Evolutionary conservation across 371 early-diverging fungal genomes (phyloP).

Genomic region (Syncephalastrum sp.): DNA sequence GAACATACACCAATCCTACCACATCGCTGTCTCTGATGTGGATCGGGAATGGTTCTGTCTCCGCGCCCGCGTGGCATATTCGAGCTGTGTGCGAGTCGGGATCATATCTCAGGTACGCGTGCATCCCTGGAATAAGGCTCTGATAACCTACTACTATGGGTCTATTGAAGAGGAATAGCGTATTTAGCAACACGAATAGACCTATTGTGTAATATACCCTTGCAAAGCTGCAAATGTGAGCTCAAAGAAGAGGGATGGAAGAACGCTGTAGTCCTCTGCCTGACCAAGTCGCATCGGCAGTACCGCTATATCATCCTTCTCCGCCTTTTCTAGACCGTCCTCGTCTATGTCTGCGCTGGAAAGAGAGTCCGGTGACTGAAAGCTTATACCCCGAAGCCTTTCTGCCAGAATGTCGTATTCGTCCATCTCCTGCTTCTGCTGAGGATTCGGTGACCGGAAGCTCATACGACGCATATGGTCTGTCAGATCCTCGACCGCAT

Average conservation of each 20-base stretch:
- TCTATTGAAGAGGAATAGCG: no score
- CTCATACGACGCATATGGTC: no score
- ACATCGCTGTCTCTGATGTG: constrained; percentile 27
- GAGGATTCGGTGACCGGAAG: neutral
- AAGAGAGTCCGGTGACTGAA: no score
- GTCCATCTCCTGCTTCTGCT: neutral
- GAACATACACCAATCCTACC: constrained; percentile 27
- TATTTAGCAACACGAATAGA: no score
- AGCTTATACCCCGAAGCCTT: no score
- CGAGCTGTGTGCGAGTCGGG: neutral
- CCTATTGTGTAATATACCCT: constrained; percentile 10
- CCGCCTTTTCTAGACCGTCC: neutral
- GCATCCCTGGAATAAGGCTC: no score
- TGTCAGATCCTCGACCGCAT: no score
- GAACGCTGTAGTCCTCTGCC: constrained; percentile 6
- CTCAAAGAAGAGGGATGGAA: constrained; percentile 41
- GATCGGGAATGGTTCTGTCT: constrained; percentile 21
- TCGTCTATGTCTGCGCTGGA: no score
- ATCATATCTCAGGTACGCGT: no score
- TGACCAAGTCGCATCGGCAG: neutral
- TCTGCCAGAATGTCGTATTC: no score
- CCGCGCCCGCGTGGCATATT: constrained; percentile 1
- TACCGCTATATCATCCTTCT: neutral
- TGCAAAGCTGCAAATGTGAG: constrained; percentile 14
- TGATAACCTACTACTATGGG: no score